Conservation (phyloP, 306 rosid species). For the Dryas alaskensis region DNA sequence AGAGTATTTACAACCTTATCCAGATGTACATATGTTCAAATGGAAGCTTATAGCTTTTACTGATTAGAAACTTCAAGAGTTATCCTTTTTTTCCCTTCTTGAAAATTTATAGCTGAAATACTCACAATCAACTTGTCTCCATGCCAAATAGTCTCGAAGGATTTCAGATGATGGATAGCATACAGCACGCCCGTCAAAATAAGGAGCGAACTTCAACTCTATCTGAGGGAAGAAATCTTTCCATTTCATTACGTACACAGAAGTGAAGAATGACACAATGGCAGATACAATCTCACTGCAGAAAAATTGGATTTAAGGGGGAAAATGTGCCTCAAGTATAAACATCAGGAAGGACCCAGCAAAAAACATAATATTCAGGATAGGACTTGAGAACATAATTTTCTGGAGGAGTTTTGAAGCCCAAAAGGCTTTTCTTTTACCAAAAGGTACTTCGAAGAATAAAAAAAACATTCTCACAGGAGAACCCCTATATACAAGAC, state of each 20-base stretch:
- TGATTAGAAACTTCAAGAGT: not conserved
- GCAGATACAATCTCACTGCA: conserved; percentile 58
- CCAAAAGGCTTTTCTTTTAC: not conserved
- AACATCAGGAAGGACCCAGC: not conserved
- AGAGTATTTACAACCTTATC: not conserved
- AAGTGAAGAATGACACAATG: conserved; percentile 67
- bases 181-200: conserved; percentile 79
- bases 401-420: not conserved
- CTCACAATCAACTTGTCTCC: conserved; percentile 95
- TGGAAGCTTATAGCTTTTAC: not conserved
- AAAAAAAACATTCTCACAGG: not conserved
- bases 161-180: conserved; percentile 75
- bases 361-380: not conserved
- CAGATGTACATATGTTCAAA: not conserved
- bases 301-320: not conserved
- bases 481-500: not conserved
- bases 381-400: not conserved
- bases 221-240: conserved; percentile 46
- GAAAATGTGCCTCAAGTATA: not conserved
- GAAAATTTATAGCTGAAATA: conserved; percentile 8
- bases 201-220: conserved; percentile 60
- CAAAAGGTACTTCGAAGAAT: not conserved
- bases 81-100: not conserved
- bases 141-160: conserved; percentile 69
- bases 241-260: conserved; percentile 62